Percentiles rank a stretch among this genome's conserved stretches.
Conservation (phyloP, 1,284 basidiomycete species). For the Fomitopsis betulina region DNA sequence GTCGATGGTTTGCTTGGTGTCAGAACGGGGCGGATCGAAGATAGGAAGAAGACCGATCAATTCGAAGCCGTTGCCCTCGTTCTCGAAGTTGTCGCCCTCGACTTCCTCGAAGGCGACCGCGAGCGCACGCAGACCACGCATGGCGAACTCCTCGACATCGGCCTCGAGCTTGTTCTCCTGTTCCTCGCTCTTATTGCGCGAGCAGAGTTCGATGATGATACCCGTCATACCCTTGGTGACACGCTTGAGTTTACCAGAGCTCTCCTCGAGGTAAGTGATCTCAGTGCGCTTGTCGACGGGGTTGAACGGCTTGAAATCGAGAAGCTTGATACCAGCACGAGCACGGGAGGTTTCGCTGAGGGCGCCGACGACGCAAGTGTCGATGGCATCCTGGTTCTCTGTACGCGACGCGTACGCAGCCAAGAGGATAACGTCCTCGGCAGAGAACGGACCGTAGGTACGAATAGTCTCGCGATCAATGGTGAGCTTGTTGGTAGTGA, state of each 20-base stretch:
- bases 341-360: slow-evolving; percentile 72
- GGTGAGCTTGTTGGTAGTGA: slow-evolving; percentile 98
- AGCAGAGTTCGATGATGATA: slow-evolving; percentile 93
- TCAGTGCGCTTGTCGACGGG: slow-evolving; percentile 99
- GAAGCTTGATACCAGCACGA: slow-evolving; percentile 88
- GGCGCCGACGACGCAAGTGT: slow-evolving; percentile 81
- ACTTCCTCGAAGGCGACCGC: slow-evolving; percentile 95
- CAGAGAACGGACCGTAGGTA: slow-evolving; percentile 85
- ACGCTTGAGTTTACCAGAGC: slow-evolving; percentile 92
- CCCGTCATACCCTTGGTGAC: slow-evolving; percentile 99
- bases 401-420: slow-evolving; percentile 95
- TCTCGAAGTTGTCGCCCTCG: slow-evolving; percentile 76
- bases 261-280: slow-evolving; percentile 94
- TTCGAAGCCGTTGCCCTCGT: slow-evolving; percentile 92
- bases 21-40: slow-evolving; percentile 96
- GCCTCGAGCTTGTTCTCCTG: slow-evolving; percentile 88
- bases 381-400: slow-evolving; percentile 98
- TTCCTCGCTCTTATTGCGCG: slow-evolving; percentile 93
- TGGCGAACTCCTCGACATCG: slow-evolving; percentile 94
- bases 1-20: slow-evolving; percentile 98
- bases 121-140: slow-evolving; percentile 94
- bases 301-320: slow-evolving; percentile 99
- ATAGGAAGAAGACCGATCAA: slow-evolving; percentile 96
- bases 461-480: slow-evolving; percentile 92
- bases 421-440: slow-evolving; percentile 89